These are phyloP conservation scores for Microdochium bolleyi DNA, from an alignment of 2,329 filamentous ascomycete genomes.

Conservation along the genomic window DNA sequence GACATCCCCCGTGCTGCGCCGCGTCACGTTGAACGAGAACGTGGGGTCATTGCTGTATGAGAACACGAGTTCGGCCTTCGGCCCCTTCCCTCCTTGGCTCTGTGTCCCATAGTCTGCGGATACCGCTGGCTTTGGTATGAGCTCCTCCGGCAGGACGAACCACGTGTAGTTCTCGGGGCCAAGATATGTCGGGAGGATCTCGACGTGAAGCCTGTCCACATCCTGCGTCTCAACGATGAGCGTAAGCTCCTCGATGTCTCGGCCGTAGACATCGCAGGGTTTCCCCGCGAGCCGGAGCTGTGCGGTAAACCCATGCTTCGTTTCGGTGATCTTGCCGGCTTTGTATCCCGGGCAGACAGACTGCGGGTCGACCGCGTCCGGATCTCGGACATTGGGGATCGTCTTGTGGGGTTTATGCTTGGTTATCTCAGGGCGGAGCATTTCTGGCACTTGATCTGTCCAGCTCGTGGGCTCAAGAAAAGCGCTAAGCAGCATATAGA, in stretches of 20 bases:
- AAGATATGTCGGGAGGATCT: slow-evolving; percentile 60
- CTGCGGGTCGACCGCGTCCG: slow-evolving; percentile 55
- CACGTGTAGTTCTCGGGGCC: slow-evolving; percentile 54
- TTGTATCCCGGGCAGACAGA: slow-evolving; percentile 60
- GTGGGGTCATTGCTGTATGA: slow-evolving; percentile 45
- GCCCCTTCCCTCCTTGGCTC: slow-evolving; percentile 17
- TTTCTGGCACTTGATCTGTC: not conserved
- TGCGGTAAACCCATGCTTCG: slow-evolving; percentile 53
- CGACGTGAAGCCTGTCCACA: slow-evolving; percentile 57
- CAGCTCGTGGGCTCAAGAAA: not conserved
- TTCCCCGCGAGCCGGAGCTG: slow-evolving; percentile 61
- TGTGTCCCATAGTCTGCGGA: slow-evolving; percentile 25
- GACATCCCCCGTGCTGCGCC: slow-evolving; percentile 52
- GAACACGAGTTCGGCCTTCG: slow-evolving; percentile 48
- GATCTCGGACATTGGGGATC: slow-evolving; percentile 58
- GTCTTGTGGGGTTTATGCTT: slow-evolving; percentile 18
- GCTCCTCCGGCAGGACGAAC: slow-evolving; percentile 57
- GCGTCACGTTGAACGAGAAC: slow-evolving; percentile 60
- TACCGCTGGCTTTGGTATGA: slow-evolving; percentile 48
- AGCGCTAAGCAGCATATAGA: too few relatives aligned
- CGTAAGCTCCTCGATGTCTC: slow-evolving; percentile 58
- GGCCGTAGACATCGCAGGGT: slow-evolving; percentile 72
- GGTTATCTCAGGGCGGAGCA: too few relatives aligned
- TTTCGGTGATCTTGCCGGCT: slow-evolving; percentile 50
- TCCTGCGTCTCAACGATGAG: slow-evolving; percentile 63